These are phyloP conservation scores for Trichosanthes truncata DNA, from an alignment of 306 rosid species.

Conservation along the genomic window DNA sequence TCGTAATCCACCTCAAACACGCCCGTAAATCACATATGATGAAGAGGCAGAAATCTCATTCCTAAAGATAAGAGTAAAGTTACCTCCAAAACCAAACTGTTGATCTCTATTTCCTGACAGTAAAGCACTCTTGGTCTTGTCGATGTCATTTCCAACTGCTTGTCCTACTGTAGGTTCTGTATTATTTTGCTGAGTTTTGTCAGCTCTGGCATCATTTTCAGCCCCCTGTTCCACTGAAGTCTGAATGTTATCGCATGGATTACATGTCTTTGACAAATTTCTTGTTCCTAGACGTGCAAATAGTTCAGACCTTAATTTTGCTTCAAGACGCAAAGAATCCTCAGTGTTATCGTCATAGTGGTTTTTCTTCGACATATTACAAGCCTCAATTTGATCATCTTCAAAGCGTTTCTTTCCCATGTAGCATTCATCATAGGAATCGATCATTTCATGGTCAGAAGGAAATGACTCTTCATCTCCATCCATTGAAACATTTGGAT, in stretches of 20 bases:
- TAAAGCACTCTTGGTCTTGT: conserved; percentile 17
- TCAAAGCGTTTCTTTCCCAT: conserved; percentile 18
- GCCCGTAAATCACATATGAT: neutral
- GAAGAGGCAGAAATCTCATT: conserved; percentile 1
- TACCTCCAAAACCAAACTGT: conserved; percentile 35
- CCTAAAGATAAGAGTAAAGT: conserved; percentile 5
- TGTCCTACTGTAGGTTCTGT: conserved; percentile 29
- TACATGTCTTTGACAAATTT: conserved; percentile 22
- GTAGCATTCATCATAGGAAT: conserved; percentile 25
- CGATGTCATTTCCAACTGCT: conserved; percentile 42
- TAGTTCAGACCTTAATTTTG: conserved; percentile 65
- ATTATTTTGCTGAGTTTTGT: conserved; percentile 19
- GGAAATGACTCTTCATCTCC: conserved; percentile 68
- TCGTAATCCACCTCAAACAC: neutral
- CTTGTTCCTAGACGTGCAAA: conserved; percentile 58
- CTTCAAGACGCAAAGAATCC: conserved; percentile 81
- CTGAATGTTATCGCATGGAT: conserved; percentile 27
- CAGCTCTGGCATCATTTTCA: conserved; percentile 45
- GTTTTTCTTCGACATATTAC: conserved; percentile 24
- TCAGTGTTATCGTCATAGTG: conserved; percentile 23
- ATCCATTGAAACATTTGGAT: conserved; percentile 46
- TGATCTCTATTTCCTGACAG: conserved; percentile 23
- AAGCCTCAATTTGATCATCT: conserved; percentile 24
- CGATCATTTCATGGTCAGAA: conserved; percentile 32
- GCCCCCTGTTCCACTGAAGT: conserved; percentile 35